These are phyloP conservation scores for Amanita thiersii DNA, from an alignment of 768 basidiomycete genomes.

Conservation along the genomic window DNA sequence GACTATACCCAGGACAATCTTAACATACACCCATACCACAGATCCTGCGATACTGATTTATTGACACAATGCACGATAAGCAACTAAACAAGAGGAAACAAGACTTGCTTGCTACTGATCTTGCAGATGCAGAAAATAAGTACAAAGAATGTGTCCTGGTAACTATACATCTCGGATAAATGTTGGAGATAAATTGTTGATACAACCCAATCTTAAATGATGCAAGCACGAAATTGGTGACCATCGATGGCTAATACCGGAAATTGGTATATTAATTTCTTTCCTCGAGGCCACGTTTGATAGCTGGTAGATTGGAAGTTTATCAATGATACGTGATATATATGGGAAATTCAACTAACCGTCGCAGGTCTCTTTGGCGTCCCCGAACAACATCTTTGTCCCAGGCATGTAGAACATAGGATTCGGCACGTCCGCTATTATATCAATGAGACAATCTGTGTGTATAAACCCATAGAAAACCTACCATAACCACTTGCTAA, in stretches of 20 bases:
- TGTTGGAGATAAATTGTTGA: no score
- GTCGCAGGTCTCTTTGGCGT: slow-evolving; percentile 87
- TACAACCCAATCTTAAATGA: no score
- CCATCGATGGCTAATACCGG: background rate
- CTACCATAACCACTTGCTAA: slow-evolving; percentile 83
- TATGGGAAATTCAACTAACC: slow-evolving; percentile 32
- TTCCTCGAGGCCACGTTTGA: slow-evolving; percentile 50
- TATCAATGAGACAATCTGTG: slow-evolving; percentile 7
- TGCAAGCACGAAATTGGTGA: background rate
- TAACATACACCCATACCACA: no score
- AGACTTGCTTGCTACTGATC: background rate
- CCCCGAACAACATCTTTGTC: slow-evolving; percentile 88
- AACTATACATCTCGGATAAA: no score
- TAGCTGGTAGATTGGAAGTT: slow-evolving; percentile 27
- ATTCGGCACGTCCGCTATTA: slow-evolving; percentile 79
- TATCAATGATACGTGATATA: background rate
- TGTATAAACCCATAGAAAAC: slow-evolving; percentile 14
- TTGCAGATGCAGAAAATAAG: slow-evolving; percentile 3
- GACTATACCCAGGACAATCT: background rate
- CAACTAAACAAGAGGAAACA: background rate
- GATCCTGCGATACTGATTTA: no score
- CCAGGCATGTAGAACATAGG: slow-evolving; percentile 92
- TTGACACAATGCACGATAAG: background rate
- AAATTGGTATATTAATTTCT: slow-evolving; percentile 9
- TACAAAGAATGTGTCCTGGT: no score